These are phyloP conservation scores for Yamadazyma friedrichii DNA, from an alignment of 1,139 yeast genomes.

Conservation along the genomic window DNA sequence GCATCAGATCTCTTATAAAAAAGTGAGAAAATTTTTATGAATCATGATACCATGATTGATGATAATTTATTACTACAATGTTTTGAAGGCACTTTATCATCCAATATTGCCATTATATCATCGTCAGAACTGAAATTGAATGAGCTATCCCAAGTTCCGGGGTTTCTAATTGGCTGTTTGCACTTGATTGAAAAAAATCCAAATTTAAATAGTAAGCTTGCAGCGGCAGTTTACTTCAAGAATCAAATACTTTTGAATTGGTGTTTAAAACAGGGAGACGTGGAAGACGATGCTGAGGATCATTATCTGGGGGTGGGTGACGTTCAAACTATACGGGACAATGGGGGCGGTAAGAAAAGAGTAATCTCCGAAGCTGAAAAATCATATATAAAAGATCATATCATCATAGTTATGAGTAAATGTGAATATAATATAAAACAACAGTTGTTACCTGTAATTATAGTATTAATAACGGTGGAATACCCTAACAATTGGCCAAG, in stretches of 20 bases:
- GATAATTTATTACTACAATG: conserved; percentile 48
- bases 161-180: conserved; percentile 81
- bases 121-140: conserved; percentile 70
- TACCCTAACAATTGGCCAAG: conserved; percentile 73
- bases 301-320: too few relatives aligned
- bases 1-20: background rate
- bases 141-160: conserved; percentile 56
- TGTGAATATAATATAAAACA: conserved; percentile 50
- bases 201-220: conserved; percentile 45
- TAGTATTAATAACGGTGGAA: conserved; percentile 64
- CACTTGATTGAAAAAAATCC: conserved; percentile 48
- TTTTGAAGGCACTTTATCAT: conserved; percentile 78
- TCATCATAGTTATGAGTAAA: conserved; percentile 44
- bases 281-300: too few relatives aligned
- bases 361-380: conserved; percentile 53
- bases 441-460: conserved; percentile 71
- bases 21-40: conserved; percentile 1
- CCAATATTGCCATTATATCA: conserved; percentile 59
- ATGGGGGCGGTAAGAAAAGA: too few relatives aligned
- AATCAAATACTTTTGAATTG: conserved; percentile 70
- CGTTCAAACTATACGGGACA: too few relatives aligned
- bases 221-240: conserved; percentile 87
- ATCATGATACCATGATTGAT: conserved; percentile 2
- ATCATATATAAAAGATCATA: conserved; percentile 63
- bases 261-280: conserved; percentile 25